These are phyloP conservation scores for Malus asiatica DNA, from an alignment of 306 rosid genomes.

Conservation along the genomic window DNA sequence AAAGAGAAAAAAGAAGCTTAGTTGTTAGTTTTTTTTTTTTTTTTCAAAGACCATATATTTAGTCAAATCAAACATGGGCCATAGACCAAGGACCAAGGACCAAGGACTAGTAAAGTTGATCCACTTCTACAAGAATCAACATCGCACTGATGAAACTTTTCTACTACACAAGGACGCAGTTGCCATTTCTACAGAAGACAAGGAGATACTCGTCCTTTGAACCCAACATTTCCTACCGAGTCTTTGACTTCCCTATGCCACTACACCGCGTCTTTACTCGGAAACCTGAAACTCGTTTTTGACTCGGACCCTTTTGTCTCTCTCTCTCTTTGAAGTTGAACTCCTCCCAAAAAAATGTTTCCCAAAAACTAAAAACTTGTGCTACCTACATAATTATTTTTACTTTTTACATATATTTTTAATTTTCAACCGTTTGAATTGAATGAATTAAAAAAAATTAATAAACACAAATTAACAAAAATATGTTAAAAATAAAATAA, in stretches of 20 bases:
- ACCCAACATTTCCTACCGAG: background rate
- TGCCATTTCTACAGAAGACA: constrained; percentile 5
- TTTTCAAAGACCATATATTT: background rate
- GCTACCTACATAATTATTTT: too few relatives aligned
- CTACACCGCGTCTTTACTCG: constrained; percentile 32
- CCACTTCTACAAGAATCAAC: background rate
- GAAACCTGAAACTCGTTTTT: constrained; percentile 20
- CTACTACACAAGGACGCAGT: background rate
- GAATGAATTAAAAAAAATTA: too few relatives aligned
- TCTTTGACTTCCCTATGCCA: background rate
- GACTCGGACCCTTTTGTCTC: constrained; percentile 13
- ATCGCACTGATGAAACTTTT: background rate
- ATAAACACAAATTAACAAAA: too few relatives aligned
- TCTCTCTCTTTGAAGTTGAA: background rate
- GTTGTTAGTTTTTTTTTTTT: background rate
- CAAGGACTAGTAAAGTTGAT: background rate
- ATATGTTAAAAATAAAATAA: too few relatives aligned
- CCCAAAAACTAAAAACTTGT: too few relatives aligned
- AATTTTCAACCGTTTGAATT: too few relatives aligned
- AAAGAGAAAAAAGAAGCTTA: background rate
- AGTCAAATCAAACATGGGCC: background rate
- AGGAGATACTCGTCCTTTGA: background rate
- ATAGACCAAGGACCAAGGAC: background rate
- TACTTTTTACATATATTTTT: rapidly evolving
- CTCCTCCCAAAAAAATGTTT: background rate